phyloP scores from a whole-genome alignment of 2,329 filamentous ascomycete species.

The Cytospora piceae region DNA sequence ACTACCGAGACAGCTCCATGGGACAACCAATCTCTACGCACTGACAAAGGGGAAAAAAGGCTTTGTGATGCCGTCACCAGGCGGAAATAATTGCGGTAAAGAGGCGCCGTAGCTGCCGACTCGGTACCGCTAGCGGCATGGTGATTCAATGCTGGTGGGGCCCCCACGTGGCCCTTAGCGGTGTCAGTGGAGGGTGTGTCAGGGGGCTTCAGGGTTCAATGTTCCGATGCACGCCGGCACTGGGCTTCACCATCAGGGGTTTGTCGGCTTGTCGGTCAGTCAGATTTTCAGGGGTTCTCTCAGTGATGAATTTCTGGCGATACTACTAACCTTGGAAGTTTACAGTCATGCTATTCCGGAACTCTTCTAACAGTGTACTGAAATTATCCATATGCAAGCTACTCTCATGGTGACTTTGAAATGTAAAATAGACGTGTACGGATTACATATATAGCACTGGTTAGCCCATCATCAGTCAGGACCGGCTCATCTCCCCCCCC shows the following conservation, averaged over 20 bases:
- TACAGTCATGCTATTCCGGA: too few species aligned
- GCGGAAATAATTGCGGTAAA: too few species aligned
- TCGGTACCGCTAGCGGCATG: not conserved
- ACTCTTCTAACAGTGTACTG: too few species aligned
- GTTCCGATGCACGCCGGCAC: not conserved
- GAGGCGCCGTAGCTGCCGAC: not conserved
- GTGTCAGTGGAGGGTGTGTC: not conserved
- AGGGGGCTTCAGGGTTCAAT: not conserved
- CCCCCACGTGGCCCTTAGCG: not conserved
- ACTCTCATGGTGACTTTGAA: too few species aligned
- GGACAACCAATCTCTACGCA: not conserved
- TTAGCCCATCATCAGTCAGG: too few species aligned
- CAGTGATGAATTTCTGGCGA: too few species aligned
- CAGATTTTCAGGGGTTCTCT: not conserved
- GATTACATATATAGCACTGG: too few species aligned
- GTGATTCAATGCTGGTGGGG: not conserved
- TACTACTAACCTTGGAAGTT: too few species aligned
- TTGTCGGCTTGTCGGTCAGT: not conserved
- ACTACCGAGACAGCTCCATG: slow-evolving; percentile 1
- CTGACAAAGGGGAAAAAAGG: not conserved
- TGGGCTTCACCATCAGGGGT: not conserved
- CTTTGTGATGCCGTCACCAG: not conserved
- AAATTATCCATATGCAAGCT: too few species aligned
- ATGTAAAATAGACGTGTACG: too few species aligned
- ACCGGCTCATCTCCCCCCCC: too few species aligned